Conservation (phyloP, 352 stramenopile species). For the Aphanomyces invadans region DNA sequence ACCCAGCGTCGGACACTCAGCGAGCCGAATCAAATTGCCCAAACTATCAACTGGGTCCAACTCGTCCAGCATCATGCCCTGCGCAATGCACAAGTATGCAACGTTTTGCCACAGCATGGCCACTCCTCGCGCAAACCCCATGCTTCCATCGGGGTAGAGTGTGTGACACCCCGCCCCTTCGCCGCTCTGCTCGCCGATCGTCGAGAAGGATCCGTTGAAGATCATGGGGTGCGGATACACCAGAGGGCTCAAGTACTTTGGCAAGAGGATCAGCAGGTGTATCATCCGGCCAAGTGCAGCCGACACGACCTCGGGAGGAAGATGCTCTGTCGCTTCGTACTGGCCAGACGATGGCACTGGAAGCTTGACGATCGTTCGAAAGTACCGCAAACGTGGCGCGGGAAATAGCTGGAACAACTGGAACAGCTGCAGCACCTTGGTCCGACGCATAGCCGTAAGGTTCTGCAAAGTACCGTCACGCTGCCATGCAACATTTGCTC, state of each 20-base stretch:
- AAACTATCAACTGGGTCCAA: conserved; percentile 53
- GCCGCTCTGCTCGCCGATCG: conserved; percentile 50
- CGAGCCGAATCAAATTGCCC: conserved; percentile 52
- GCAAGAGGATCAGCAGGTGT: conserved; percentile 56
- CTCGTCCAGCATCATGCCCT: conserved; percentile 34
- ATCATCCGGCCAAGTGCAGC: conserved; percentile 66
- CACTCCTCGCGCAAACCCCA: conserved; percentile 65
- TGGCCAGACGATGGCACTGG: conserved; percentile 62
- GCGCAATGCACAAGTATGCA: conserved; percentile 41
- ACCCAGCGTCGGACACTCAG: not conserved
- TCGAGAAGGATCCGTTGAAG: conserved; percentile 82
- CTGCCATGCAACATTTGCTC: not conserved
- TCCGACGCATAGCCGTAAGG: conserved; percentile 6
- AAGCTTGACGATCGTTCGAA: conserved; percentile 55
- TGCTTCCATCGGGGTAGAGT: conserved; percentile 70
- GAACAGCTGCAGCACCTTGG: conserved; percentile 16
- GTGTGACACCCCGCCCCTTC: conserved; percentile 74
- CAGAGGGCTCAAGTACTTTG: conserved; percentile 54
- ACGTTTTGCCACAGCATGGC: conserved; percentile 76
- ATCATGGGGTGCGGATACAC: conserved; percentile 77
- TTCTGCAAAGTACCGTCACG: not conserved
- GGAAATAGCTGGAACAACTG: conserved; percentile 12
- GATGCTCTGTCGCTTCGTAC: conserved; percentile 36
- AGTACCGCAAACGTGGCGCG: conserved; percentile 29
- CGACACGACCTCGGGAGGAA: conserved; percentile 66